Conservation (phyloP, 116 monocot species). For the Cymodocea nodosa region DNA sequence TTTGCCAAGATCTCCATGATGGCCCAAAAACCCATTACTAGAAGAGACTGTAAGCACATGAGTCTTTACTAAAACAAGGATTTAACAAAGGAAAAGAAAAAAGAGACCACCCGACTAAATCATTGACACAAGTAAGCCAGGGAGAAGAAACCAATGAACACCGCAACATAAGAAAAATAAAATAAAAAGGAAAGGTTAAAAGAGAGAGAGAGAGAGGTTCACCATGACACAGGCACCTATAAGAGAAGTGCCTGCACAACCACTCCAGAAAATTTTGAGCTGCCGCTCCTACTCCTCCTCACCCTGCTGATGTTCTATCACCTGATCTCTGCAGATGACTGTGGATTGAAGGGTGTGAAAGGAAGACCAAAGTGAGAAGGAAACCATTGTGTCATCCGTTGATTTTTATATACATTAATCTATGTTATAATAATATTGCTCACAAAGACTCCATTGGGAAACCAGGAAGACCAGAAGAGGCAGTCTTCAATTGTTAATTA, state of each 20-base stretch:
- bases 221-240: not conserved
- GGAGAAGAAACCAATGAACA: conserved; percentile 4
- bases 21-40: not conserved
- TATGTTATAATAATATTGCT: not conserved
- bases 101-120: not conserved
- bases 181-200: not conserved
- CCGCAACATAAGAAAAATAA: not conserved
- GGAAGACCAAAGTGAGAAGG: conserved; percentile 11
- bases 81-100: not conserved
- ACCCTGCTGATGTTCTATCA: not conserved
- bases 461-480: not conserved
- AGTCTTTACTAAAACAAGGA: not conserved
- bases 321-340: not conserved
- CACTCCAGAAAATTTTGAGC: not conserved
- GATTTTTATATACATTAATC: not conserved
- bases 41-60: not conserved
- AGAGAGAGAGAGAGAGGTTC: not conserved
- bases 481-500: not conserved
- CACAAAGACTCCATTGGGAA: not conserved
- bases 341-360: conserved; percentile 8
- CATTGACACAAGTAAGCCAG: not conserved
- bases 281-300: not conserved
- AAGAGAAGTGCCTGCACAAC: not conserved
- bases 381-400: not conserved
- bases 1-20: not conserved